phyloP scores from a whole-genome alignment of 805 yeast species.

The Hanseniaspora vineae region DNA sequence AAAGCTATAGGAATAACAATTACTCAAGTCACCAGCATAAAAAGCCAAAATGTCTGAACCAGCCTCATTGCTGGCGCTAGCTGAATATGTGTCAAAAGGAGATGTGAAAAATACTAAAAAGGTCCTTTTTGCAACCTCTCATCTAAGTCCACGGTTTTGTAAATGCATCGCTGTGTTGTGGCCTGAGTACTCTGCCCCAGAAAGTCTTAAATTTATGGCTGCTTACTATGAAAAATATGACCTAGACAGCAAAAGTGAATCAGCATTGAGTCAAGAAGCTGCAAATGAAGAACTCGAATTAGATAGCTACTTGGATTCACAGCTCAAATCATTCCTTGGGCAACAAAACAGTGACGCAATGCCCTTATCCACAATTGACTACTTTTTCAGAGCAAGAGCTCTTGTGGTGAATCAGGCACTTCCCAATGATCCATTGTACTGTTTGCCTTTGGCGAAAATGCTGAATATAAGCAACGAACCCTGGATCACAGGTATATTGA shows the following conservation, averaged over 20 bases:
- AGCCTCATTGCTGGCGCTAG: not conserved
- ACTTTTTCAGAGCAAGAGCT: constrained; percentile 17
- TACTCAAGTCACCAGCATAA: not conserved
- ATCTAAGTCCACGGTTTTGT: constrained; percentile 8
- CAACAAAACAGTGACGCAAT: not conserved
- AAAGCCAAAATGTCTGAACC: not conserved
- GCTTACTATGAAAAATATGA: not conserved
- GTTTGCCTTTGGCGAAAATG: constrained; percentile 14
- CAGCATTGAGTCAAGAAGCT: no score
- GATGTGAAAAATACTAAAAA: constrained; percentile 8
- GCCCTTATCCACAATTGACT: not conserved
- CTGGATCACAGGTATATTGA: constrained; percentile 20
- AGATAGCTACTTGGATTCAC: no score
- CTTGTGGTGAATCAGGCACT: constrained; percentile 12
- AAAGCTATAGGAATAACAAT: no score
- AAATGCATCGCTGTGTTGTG: constrained; percentile 17
- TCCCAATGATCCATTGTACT: constrained; percentile 10
- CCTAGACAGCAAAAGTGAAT: not conserved
- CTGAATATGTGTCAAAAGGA: constrained; percentile 13
- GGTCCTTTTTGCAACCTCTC: constrained; percentile 5
- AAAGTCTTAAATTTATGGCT: constrained; percentile 7
- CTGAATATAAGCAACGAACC: constrained; percentile 6
- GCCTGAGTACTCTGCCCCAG: constrained; percentile 22
- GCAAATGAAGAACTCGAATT: no score
- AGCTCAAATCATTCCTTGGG: no score